Percentiles rank a stretch among this genome's conserved stretches.
Evolutionary conservation across 495 filamentous ascomycete species (phyloP).

Genomic region (Saxophila tyrrhenica): DNA sequence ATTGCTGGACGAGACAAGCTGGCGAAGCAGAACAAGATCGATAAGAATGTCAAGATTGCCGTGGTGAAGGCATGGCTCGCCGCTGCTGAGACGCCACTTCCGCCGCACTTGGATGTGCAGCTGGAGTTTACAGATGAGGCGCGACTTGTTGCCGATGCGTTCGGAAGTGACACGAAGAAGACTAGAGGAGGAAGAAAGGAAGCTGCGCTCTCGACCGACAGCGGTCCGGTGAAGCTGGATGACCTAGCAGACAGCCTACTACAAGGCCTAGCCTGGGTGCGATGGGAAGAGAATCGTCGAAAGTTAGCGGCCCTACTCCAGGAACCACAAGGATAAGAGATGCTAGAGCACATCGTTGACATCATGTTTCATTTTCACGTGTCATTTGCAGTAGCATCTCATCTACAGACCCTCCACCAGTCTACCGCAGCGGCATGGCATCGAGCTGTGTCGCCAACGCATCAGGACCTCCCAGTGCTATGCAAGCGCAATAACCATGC

Average conservation of each 20-base stretch:
- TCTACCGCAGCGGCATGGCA: neutral
- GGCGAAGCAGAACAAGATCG: constrained; percentile 4
- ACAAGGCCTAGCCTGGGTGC: constrained; percentile 75
- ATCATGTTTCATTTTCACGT: too few species aligned
- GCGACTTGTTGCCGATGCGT: constrained; percentile 5
- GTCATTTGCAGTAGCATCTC: too few species aligned
- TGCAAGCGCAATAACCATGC: neutral
- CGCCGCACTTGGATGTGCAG: constrained; percentile 3
- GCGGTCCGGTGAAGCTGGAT: constrained; percentile 54
- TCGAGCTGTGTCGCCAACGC: neutral
- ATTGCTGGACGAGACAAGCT: neutral
- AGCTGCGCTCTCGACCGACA: constrained; percentile 1
- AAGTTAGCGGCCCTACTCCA: neutral
- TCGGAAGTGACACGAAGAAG: constrained; percentile 13
- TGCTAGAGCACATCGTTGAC: neutral
- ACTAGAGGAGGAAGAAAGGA: constrained; percentile 30
- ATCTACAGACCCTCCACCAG: neutral
- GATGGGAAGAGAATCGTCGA: constrained; percentile 62
- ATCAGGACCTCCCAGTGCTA: neutral
- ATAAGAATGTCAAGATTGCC: constrained; percentile 55
- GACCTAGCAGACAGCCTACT: constrained; percentile 84
- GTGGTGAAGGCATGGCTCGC: constrained; percentile 44
- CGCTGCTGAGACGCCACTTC: constrained; percentile 4
- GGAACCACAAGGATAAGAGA: neutral
- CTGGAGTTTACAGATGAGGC: constrained; percentile 6